Percentiles rank a stretch among this genome's conserved stretches.
phyloP scores from a whole-genome alignment of 768 basidiomycete species.

The Suillus bovinus region DNA sequence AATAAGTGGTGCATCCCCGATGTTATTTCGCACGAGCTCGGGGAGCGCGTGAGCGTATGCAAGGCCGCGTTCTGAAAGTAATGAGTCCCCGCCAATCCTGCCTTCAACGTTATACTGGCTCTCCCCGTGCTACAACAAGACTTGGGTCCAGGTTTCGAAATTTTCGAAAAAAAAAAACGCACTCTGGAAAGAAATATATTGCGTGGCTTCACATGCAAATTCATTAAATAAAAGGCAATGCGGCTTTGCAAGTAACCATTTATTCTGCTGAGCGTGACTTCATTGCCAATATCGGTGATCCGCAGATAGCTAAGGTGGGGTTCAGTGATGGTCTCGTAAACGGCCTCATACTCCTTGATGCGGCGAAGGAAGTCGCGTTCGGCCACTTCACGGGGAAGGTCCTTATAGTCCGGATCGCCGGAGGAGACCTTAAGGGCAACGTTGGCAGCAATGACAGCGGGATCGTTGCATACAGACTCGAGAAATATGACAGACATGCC shows the following conservation, averaged over 20 bases:
- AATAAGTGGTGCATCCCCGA: slow-evolving; percentile 86
- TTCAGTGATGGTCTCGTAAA: slow-evolving; percentile 95
- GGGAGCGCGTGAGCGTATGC: slow-evolving; percentile 87
- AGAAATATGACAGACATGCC: slow-evolving; percentile 90
- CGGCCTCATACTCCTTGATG: slow-evolving; percentile 90
- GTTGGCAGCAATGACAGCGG: slow-evolving; percentile 91
- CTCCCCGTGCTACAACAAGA: slow-evolving; percentile 83
- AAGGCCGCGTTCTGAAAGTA: slow-evolving; percentile 80
- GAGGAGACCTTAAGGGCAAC: slow-evolving; percentile 94
- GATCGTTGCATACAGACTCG: slow-evolving; percentile 94
- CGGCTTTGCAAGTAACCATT: slow-evolving; percentile 96
- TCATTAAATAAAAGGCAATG: slow-evolving; percentile 98
- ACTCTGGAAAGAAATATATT: slow-evolving; percentile 97
- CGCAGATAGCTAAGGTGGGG: slow-evolving; percentile 86
- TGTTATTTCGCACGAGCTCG: slow-evolving; percentile 82
- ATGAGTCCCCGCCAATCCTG: slow-evolving; percentile 96
- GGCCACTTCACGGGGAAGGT: slow-evolving; percentile 81
- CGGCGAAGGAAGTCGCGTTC: slow-evolving; percentile 88
- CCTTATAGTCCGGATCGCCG: slow-evolving; percentile 97
- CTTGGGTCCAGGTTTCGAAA: slow-evolving; percentile 10
- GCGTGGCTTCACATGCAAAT: slow-evolving; percentile 93
- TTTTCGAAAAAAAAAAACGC: slow-evolving; percentile 28
- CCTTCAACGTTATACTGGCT: slow-evolving; percentile 96
- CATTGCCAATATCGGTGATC: slow-evolving; percentile 91
- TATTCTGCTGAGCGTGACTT: slow-evolving; percentile 84